Evolutionary conservation across 495 filamentous ascomycete genomes (phyloP).

Genomic region (Trichocladium antarcticum): DNA sequence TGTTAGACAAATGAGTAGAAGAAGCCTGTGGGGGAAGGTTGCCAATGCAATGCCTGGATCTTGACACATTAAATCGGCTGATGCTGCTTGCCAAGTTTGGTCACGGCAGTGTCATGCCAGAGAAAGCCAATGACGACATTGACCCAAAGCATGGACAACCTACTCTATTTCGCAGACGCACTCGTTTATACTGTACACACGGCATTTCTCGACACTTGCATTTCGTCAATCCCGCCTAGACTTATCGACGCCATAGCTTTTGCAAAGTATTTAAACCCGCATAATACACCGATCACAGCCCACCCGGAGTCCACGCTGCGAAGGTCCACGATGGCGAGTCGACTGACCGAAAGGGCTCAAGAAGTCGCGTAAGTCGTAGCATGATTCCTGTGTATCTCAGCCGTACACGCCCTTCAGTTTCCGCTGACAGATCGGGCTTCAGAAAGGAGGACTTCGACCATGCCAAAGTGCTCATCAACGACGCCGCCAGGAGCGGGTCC

Average conservation of each 20-base stretch:
- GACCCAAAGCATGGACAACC: too few species aligned
- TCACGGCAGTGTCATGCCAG: neutral
- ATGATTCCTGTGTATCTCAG: neutral
- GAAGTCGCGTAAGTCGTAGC: constrained; percentile 37
- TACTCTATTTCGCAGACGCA: too few species aligned
- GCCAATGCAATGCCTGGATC: too few species aligned
- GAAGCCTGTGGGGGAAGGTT: neutral
- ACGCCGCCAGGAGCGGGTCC: constrained; percentile 60
- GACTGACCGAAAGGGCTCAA: constrained; percentile 34
- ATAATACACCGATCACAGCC: neutral
- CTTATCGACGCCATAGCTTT: too few species aligned
- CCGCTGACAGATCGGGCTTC: constrained; percentile 7
- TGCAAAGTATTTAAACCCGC: too few species aligned
- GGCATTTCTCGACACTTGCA: too few species aligned
- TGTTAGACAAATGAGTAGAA: too few species aligned
- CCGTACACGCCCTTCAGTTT: neutral
- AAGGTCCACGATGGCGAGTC: constrained; percentile 13
- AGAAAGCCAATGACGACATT: constrained; percentile 2
- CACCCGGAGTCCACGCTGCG: neutral
- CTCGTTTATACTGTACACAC: too few species aligned
- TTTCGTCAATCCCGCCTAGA: too few species aligned
- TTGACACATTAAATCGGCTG: too few species aligned
- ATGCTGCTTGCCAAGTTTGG: neutral
- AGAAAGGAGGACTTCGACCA: constrained; percentile 48
- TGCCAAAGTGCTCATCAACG: constrained; percentile 42